These are phyloP conservation scores for Podospora comata DNA, from an alignment of 495 filamentous ascomycete species.

Conservation along the genomic window DNA sequence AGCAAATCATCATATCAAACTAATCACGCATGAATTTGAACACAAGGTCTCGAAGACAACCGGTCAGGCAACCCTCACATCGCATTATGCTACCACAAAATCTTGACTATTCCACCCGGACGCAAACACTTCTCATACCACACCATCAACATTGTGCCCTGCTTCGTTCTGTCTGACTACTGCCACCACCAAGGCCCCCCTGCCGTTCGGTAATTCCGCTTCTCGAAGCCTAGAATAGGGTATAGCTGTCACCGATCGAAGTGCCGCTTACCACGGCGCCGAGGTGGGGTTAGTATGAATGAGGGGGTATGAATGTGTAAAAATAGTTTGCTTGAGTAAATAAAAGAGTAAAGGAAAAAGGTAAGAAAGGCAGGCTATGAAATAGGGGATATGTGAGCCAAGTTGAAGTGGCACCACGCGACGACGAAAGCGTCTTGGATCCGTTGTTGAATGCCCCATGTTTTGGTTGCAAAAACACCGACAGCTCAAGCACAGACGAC, in stretches of 20 bases:
- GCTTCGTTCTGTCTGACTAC: neutral
- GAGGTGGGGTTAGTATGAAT: neutral
- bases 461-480: slow-evolving; percentile 82
- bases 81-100: neutral
- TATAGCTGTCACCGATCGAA: neutral
- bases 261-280: neutral
- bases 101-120: neutral
- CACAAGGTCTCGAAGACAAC: neutral
- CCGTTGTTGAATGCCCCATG: slow-evolving; percentile 73
- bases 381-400: slow-evolving; percentile 49
- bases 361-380: slow-evolving; percentile 26
- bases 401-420: slow-evolving; percentile 66
- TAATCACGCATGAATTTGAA: neutral
- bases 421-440: slow-evolving; percentile 67
- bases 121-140: neutral
- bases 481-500: slow-evolving; percentile 53
- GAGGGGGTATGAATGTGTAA: neutral
- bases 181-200: too few species aligned
- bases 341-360: slow-evolving; percentile 2
- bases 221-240: neutral
- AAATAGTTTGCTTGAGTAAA: slow-evolving; percentile 1
- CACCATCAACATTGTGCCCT: neutral
- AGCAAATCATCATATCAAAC: neutral
- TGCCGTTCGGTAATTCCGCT: neutral
- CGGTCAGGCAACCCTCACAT: neutral